Percentiles rank a stretch among this genome's conserved stretches.
Evolutionary conservation across 768 basidiomycete species (phyloP).

Genomic region (Boletus reticulatus): DNA sequence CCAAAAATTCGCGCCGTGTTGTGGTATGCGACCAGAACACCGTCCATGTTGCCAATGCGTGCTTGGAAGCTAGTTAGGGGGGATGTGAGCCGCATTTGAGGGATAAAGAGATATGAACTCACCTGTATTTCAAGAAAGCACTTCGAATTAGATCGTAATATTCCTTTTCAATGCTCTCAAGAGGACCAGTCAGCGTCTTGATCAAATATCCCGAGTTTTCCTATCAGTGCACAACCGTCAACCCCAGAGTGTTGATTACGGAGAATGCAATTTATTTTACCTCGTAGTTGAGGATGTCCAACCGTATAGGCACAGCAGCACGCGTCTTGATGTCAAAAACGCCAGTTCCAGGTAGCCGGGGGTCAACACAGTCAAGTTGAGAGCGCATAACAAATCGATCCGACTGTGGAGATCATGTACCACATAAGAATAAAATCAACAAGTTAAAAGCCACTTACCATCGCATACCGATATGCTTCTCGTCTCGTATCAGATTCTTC

Average conservation of each 20-base stretch:
- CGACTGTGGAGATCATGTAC: constrained; percentile 26
- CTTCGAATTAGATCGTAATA: constrained; percentile 93
- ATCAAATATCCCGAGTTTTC: constrained; percentile 83
- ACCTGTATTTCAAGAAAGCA: constrained; percentile 94
- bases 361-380: constrained; percentile 86
- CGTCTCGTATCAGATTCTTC: constrained; percentile 37
- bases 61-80: constrained; percentile 74
- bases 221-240: constrained; percentile 32
- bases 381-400: constrained; percentile 82
- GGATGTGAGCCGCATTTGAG: neutral
- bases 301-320: constrained; percentile 77
- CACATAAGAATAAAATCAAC: neutral
- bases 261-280: constrained; percentile 31
- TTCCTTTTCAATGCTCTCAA: constrained; percentile 88
- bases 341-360: constrained; percentile 80
- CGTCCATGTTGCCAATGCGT: constrained; percentile 96
- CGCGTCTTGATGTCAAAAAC: constrained; percentile 98
- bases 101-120: neutral
- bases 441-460: constrained; percentile 43
- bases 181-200: constrained; percentile 53
- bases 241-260: neutral
- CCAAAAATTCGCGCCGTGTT: constrained; percentile 87
- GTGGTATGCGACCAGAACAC: constrained; percentile 84
- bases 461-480: constrained; percentile 87
- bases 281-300: constrained; percentile 82